phyloP scores from a whole-genome alignment of 1,139 yeast genomes.

The Diutina sp. region DNA sequence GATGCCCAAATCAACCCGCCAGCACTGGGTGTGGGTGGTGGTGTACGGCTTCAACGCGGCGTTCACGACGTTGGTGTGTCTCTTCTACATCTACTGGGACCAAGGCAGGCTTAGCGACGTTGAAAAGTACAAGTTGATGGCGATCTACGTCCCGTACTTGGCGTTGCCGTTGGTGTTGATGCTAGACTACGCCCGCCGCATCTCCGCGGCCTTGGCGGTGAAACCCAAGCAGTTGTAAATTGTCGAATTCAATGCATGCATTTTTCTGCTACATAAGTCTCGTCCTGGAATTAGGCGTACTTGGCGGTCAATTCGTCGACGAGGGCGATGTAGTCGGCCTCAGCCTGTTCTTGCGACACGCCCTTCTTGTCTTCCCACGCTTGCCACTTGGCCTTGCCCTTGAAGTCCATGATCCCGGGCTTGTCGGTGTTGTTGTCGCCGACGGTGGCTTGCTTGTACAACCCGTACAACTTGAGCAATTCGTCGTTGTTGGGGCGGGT shows the following conservation, averaged over 20 bases:
- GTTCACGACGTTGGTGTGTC: slow-evolving; percentile 58
- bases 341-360: slow-evolving; percentile 81
- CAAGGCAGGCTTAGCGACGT: slow-evolving; percentile 13
- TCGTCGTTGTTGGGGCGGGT: slow-evolving; percentile 81
- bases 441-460: slow-evolving; percentile 92
- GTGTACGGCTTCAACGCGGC: slow-evolving; percentile 70
- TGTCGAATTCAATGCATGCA: background rate
- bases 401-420: slow-evolving; percentile 83
- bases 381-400: slow-evolving; percentile 96
- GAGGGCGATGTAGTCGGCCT: slow-evolving; percentile 63
- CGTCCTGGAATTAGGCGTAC: slow-evolving; percentile 13
- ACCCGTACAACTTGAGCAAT: slow-evolving; percentile 70
- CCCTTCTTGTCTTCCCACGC: slow-evolving; percentile 90
- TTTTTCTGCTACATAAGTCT: background rate
- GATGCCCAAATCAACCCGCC: slow-evolving; percentile 6
- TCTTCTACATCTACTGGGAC: slow-evolving; percentile 29
- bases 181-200: slow-evolving; percentile 20
- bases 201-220: background rate
- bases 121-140: slow-evolving; percentile 31
- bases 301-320: slow-evolving; percentile 56
- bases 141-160: slow-evolving; percentile 55
- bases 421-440: slow-evolving; percentile 84
- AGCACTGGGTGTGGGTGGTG: slow-evolving; percentile 33
- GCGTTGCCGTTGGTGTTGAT: slow-evolving; percentile 48
- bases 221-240: background rate